Conservation (phyloP, 352 stramenopile genomes). For the Globisporangium heterothallicum region DNA sequence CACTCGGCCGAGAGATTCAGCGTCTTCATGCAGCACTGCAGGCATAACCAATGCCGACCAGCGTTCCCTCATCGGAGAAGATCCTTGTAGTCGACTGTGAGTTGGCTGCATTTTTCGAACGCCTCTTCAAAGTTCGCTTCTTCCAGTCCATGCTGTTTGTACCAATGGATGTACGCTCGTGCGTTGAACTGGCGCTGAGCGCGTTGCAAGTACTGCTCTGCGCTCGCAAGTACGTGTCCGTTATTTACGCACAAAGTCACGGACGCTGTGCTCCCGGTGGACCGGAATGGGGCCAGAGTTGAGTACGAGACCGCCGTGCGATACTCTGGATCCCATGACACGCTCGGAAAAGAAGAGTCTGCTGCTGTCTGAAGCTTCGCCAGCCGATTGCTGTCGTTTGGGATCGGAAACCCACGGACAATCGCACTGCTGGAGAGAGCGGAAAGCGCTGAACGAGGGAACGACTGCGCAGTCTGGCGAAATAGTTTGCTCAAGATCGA, state of each 20-base stretch:
- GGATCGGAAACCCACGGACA: constrained; percentile 6
- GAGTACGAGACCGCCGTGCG: constrained; percentile 6
- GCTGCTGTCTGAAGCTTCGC: constrained; percentile 2
- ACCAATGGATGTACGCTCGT: constrained; percentile 38
- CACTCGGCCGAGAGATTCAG: constrained; percentile 7
- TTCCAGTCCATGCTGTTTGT: constrained; percentile 37
- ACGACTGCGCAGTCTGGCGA: constrained; percentile 12
- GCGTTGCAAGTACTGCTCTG: constrained; percentile 26
- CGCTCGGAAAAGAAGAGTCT: constrained; percentile 9
- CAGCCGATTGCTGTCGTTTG: background rate
- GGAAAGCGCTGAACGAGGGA: constrained; percentile 1
- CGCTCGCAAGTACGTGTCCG: constrained; percentile 22
- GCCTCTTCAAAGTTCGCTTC: constrained; percentile 26
- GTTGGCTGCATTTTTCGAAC: constrained; percentile 22
- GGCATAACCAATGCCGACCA: background rate
- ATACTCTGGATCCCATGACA: constrained; percentile 10
- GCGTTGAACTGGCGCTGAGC: constrained; percentile 28
- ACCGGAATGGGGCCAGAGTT: constrained; percentile 14
- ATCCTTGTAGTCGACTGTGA: constrained; percentile 22
- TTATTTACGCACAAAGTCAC: constrained; percentile 26
- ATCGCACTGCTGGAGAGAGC: constrained; percentile 4
- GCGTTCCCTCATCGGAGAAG: constrained; percentile 11
- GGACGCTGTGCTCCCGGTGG: constrained; percentile 10
- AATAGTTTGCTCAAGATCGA: constrained; percentile 7
- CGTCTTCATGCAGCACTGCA: constrained; percentile 7